Conservation (phyloP, 306 rosid species). For the Vachellia pachyceras region DNA sequence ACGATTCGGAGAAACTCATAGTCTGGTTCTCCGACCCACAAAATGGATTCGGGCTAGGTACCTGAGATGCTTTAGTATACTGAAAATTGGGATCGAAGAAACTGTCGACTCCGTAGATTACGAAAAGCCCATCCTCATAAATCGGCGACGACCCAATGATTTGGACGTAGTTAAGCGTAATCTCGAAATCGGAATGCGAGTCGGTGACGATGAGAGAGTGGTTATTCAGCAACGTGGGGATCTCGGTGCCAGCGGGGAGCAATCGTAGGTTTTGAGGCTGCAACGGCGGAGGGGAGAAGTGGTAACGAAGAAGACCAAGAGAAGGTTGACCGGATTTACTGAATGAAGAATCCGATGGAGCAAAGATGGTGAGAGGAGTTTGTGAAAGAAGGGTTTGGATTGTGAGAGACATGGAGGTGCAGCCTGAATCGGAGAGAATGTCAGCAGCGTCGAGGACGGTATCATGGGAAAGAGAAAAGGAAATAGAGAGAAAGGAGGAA, state of each 20-base stretch:
- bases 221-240: constrained; percentile 60
- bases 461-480: constrained; percentile 54
- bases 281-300: constrained; percentile 56
- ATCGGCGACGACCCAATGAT: constrained; percentile 48
- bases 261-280: constrained; percentile 59
- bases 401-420: constrained; percentile 72
- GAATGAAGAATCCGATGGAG: constrained; percentile 76
- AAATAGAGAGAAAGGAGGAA: constrained; percentile 37
- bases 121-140: constrained; percentile 62
- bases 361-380: constrained; percentile 73
- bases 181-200: constrained; percentile 26
- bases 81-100: constrained; percentile 65
- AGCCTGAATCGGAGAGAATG: constrained; percentile 68
- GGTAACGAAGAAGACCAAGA: constrained; percentile 69
- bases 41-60: constrained; percentile 7
- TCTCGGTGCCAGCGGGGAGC: constrained; percentile 62
- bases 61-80: constrained; percentile 18
- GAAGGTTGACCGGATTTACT: constrained; percentile 70
- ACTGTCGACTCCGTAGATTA: constrained; percentile 56
- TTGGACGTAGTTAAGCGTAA: constrained; percentile 56
- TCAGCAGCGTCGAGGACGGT: constrained; percentile 67
- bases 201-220: constrained; percentile 62
- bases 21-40: constrained; percentile 41
- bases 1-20: constrained; percentile 39
- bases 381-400: constrained; percentile 58